A percentile compares a stretch with the other conserved stretches of the same genome.
phyloP scores from a whole-genome alignment of 1,139 yeast genomes.

The Diutina mesorugosa region DNA sequence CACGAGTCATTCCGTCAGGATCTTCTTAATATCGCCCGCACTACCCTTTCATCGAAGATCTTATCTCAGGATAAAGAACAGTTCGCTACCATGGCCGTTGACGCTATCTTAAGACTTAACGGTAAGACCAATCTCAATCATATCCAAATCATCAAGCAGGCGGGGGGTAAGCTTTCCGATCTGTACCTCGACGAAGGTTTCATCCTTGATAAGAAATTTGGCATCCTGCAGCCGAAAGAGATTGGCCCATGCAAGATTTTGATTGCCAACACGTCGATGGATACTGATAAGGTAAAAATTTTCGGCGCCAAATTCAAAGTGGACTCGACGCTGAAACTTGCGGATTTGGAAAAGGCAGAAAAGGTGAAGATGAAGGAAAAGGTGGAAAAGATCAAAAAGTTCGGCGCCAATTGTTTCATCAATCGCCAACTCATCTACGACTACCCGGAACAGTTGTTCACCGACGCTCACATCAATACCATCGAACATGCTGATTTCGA shows the following conservation, averaged over 20 bases:
- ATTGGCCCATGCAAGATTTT: slow-evolving; percentile 75
- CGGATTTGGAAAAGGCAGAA: slow-evolving; percentile 93
- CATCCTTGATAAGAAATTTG: slow-evolving; percentile 81
- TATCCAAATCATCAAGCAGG: slow-evolving; percentile 85
- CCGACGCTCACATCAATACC: slow-evolving; percentile 79
- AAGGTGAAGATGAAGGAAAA: slow-evolving; percentile 84
- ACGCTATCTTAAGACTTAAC: slow-evolving; percentile 81
- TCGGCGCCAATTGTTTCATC: slow-evolving; percentile 79
- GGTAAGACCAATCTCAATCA: slow-evolving; percentile 93
- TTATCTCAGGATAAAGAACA: slow-evolving; percentile 88
- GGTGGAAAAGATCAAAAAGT: slow-evolving; percentile 75
- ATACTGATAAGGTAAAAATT: slow-evolving; percentile 80
- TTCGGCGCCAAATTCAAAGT: slow-evolving; percentile 98
- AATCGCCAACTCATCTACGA: slow-evolving; percentile 95
- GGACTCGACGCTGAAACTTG: slow-evolving; percentile 87
- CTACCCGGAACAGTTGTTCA: slow-evolving; percentile 92
- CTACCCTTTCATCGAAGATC: slow-evolving; percentile 88
- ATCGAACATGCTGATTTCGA: slow-evolving; percentile 98
- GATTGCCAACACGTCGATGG: slow-evolving; percentile 94
- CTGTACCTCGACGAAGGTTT: slow-evolving; percentile 95
- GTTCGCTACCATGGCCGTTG: slow-evolving; percentile 84
- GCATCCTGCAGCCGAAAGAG: slow-evolving; percentile 85
- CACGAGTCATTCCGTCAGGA: slow-evolving; percentile 60
- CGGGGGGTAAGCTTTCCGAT: slow-evolving; percentile 86
- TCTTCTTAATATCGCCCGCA: slow-evolving; percentile 75